Percentiles rank a stretch among this genome's conserved stretches.
phyloP scores from a whole-genome alignment of 2,329 filamentous ascomycete species.

The Byssochlamys sp. region DNA sequence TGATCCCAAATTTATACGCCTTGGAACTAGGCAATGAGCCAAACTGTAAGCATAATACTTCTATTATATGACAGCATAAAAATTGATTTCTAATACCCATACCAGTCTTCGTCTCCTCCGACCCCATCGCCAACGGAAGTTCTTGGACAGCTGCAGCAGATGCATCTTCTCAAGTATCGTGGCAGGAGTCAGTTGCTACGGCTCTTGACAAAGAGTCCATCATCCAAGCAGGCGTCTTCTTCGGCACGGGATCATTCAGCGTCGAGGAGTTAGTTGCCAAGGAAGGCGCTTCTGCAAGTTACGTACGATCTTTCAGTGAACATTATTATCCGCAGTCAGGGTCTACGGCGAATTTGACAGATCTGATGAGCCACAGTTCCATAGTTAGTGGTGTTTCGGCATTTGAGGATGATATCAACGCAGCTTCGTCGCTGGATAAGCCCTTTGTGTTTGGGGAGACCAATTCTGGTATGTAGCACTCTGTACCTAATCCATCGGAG shows the following conservation, averaged over 20 bases:
- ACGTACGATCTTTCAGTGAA: conserved; percentile 36
- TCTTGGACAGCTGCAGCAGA: conserved; percentile 25
- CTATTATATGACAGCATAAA: background rate
- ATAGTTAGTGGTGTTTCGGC: conserved; percentile 32
- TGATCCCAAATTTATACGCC: conserved; percentile 43
- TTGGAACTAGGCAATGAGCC: conserved; percentile 52
- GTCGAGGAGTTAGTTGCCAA: conserved; percentile 26
- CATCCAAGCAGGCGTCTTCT: conserved; percentile 29
- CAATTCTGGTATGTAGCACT: conserved; percentile 34
- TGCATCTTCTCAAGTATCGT: conserved; percentile 21
- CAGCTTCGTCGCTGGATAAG: conserved; percentile 32
- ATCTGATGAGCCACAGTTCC: conserved; percentile 38
- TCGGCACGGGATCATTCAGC: conserved; percentile 26
- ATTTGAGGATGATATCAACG: conserved; percentile 34
- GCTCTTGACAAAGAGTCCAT: conserved; percentile 18
- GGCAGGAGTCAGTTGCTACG: conserved; percentile 23
- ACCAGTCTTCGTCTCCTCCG: conserved; percentile 15
- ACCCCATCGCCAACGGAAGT: conserved; percentile 15
- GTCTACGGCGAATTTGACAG: conserved; percentile 29
- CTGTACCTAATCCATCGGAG: too few relatives aligned
- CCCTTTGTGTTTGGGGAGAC: conserved; percentile 43
- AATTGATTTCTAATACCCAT: background rate
- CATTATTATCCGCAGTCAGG: conserved; percentile 41
- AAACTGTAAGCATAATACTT: conserved; percentile 35
- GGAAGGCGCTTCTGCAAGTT: conserved; percentile 29